These are phyloP conservation scores for Soucietia sequanensis DNA, from an alignment of 805 yeast genomes.

Conservation along the genomic window DNA sequence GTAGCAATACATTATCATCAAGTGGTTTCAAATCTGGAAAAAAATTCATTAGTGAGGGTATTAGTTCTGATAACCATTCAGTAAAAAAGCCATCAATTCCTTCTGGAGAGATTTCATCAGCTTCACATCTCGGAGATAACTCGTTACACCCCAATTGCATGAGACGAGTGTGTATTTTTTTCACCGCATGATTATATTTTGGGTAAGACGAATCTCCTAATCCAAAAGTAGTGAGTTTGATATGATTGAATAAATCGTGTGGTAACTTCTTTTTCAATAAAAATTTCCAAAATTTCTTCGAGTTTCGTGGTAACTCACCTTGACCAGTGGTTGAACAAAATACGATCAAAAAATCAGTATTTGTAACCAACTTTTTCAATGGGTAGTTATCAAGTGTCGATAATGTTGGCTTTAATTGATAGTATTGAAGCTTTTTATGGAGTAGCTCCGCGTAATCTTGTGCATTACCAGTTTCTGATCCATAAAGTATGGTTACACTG, in stretches of 20 bases:
- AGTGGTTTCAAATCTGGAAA: slow-evolving; percentile 22
- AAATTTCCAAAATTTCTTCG: slow-evolving; percentile 70
- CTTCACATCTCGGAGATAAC: slow-evolving; percentile 74
- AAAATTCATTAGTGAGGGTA: slow-evolving; percentile 23
- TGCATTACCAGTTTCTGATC: slow-evolving; percentile 91
- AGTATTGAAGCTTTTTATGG: slow-evolving; percentile 52
- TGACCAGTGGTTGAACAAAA: slow-evolving; percentile 93
- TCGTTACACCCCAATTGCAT: slow-evolving; percentile 80
- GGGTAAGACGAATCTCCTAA: slow-evolving; percentile 93
- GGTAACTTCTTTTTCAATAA: slow-evolving; percentile 67
- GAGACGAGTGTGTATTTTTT: slow-evolving; percentile 76
- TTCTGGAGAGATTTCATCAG: slow-evolving; percentile 80
- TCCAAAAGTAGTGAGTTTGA: slow-evolving; percentile 75
- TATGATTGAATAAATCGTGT: slow-evolving; percentile 54
- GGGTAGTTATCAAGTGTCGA: slow-evolving; percentile 61
- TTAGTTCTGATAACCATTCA: slow-evolving; percentile 63
- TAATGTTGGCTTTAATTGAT: slow-evolving; percentile 48
- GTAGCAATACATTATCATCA: slow-evolving; percentile 24
- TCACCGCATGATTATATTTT: slow-evolving; percentile 82
- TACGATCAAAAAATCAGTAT: slow-evolving; percentile 47
- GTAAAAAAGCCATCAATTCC: slow-evolving; percentile 77
- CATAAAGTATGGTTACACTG: slow-evolving; percentile 70
- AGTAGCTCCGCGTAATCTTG: slow-evolving; percentile 77
- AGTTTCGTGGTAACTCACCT: slow-evolving; percentile 86
- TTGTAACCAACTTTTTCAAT: slow-evolving; percentile 49